Conservation (phyloP, 495 filamentous ascomycete genomes). For the Xylaria castorea region DNA sequence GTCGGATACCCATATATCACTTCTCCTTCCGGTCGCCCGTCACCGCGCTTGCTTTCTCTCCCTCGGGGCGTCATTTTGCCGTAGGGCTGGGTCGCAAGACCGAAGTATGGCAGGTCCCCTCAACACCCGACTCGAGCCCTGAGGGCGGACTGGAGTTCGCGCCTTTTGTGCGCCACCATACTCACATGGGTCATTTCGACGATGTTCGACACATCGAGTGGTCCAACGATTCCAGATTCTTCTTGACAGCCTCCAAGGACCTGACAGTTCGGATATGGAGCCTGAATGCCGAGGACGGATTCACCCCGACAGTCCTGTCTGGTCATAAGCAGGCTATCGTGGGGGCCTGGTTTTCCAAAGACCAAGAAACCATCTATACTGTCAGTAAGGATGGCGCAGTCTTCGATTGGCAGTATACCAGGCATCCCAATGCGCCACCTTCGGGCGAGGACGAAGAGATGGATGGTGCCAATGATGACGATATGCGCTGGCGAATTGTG, state of each 20-base stretch:
- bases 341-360: slow-evolving; percentile 88
- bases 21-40: slow-evolving; percentile 90
- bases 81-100: slow-evolving; percentile 83
- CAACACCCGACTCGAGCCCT: slow-evolving; percentile 74
- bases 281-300: slow-evolving; percentile 82
- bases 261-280: slow-evolving; percentile 95
- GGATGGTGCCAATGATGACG: slow-evolving; percentile 64
- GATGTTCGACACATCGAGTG: slow-evolving; percentile 83
- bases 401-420: slow-evolving; percentile 71
- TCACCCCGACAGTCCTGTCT: slow-evolving; percentile 84
- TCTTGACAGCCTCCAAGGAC: slow-evolving; percentile 89
- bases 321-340: slow-evolving; percentile 88
- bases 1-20: slow-evolving; percentile 85
- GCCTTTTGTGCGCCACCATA: slow-evolving; percentile 86
- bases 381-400: slow-evolving; percentile 64
- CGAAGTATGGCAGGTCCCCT: slow-evolving; percentile 95
- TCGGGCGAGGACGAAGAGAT: slow-evolving; percentile 64
- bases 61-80: slow-evolving; percentile 87
- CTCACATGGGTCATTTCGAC: slow-evolving; percentile 88
- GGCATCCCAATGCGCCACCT: slow-evolving; percentile 56
- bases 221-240: slow-evolving; percentile 94
- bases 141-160: slow-evolving; percentile 93
- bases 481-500: slow-evolving; percentile 81
- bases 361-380: slow-evolving; percentile 76
- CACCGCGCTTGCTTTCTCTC: slow-evolving; percentile 87